phyloP scores from a whole-genome alignment of 352 stramenopile genomes.

The Globisporangium nagaii region DNA sequence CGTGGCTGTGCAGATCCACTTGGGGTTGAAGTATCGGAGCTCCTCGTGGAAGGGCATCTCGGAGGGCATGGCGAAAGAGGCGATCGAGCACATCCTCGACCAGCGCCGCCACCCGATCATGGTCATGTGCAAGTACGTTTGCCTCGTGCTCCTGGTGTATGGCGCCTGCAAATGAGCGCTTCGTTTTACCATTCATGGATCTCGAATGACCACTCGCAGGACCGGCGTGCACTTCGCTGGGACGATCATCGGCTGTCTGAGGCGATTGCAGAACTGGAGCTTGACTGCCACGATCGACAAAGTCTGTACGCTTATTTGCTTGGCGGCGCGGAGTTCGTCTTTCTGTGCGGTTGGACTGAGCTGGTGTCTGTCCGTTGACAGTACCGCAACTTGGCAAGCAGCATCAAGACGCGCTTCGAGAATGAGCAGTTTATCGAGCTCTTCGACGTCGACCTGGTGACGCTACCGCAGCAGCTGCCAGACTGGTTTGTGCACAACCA shows the following conservation, averaged over 20 bases:
- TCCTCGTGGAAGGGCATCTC: conserved; percentile 70
- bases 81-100: conserved; percentile 81
- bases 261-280: conserved; percentile 82
- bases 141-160: not conserved
- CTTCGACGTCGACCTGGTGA: conserved; percentile 50
- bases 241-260: conserved; percentile 78
- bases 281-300: conserved; percentile 86
- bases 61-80: conserved; percentile 82
- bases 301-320: conserved; percentile 17
- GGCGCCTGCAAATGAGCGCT: too few species aligned
- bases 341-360: not conserved
- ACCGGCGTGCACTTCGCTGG: conserved; percentile 71
- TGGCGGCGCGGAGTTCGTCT: not conserved
- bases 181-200: too few species aligned
- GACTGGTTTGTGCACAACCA: conserved; percentile 82
- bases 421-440: conserved; percentile 89
- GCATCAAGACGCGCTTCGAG: conserved; percentile 82
- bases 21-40: conserved; percentile 78
- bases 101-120: conserved; percentile 73
- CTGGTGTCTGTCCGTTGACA: conserved; percentile 12
- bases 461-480: conserved; percentile 64
- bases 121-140: conserved; percentile 85
- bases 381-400: conserved; percentile 85
- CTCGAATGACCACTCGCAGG: too few species aligned
- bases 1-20: conserved; percentile 45